Evolutionary conservation across 2,329 filamentous ascomycete species (phyloP), one percentile per base, ranked within the genome.

Genomic region (Cytospora paraplurivora): DNA sequence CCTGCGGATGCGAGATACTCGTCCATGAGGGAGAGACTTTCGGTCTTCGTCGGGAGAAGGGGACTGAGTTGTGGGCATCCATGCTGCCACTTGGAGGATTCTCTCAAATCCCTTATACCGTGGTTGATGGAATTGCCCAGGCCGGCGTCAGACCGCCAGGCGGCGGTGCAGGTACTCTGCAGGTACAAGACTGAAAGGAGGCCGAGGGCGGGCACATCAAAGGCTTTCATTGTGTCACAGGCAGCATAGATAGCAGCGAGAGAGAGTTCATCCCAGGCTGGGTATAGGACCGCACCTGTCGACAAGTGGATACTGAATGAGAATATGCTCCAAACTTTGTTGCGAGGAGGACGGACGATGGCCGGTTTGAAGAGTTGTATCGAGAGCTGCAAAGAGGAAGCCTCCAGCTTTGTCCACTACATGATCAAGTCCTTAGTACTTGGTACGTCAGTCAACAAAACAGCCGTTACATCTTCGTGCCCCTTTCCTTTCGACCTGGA

Each of bases 11-110:
- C 51, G 50, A 73, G 62, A 44, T 65, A 67, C n/a, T 70, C 63
- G 55, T 68, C 69, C 7, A 66, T 62, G 13, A 64, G 41, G 38
- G 70, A 68, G 27, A 72, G 67, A 0, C 3, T 2, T 32, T 52
- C 37, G 37, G 15, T 56, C 15, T 66, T 59, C 37, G 44, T 57
- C 1, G 72, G 72, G 27, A 69, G 53, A 2, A 72, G 62, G 2
- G 70, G 62, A 1, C 67, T 67, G 1, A 69, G 67, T 37, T 72
- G 72, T 3, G 62, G 56, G 59, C 72, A 73, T n/a, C 47, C 60
- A 44, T 62, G 54, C 33, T 55, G 54, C 62, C 62, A 63, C 21
- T 19, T 7, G 33, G 44, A 56, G 4, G 51, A n/a, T 10, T 19
- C 41, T 50, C 11, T 21, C 11, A 11, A 17, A 15, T 10, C 37